Percentiles rank a stretch among this genome's conserved stretches.
phyloP scores from a whole-genome alignment of 495 filamentous ascomycete species.

The Chlorociboria aeruginascens region DNA sequence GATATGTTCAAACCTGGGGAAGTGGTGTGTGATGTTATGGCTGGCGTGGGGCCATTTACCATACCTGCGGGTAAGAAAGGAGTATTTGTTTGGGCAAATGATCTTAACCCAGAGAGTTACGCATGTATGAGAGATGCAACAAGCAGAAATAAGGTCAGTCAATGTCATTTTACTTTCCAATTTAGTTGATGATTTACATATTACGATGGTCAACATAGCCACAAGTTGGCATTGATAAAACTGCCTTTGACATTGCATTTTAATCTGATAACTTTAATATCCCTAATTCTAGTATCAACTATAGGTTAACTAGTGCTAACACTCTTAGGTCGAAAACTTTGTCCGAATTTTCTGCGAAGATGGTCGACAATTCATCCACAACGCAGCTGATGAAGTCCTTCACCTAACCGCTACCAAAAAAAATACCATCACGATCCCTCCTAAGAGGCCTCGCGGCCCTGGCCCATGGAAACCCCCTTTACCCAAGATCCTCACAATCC shows the following conservation, averaged over 20 bases:
- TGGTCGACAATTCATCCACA: constrained; percentile 66
- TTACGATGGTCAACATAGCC: constrained; percentile 11
- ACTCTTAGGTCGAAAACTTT: constrained; percentile 49
- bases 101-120: constrained; percentile 86
- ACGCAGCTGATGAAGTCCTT: constrained; percentile 51
- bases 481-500: constrained; percentile 37
- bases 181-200: constrained; percentile 13
- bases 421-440: constrained; percentile 30
- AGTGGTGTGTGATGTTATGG: constrained; percentile 95
- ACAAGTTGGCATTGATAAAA: constrained; percentile 3
- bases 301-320: neutral
- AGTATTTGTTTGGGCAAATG: constrained; percentile 95
- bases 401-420: constrained; percentile 30
- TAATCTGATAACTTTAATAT: constrained; percentile 5
- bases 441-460: constrained; percentile 23
- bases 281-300: neutral
- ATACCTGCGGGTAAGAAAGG: constrained; percentile 80
- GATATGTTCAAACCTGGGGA: constrained; percentile 69
- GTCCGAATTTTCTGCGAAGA: constrained; percentile 72
- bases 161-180: neutral
- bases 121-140: constrained; percentile 58
- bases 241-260: constrained; percentile 5
- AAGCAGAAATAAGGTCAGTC: constrained; percentile 58
- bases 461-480: constrained; percentile 23
- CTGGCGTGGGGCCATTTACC: constrained; percentile 91